Conservation (phyloP, 78 protist species). For the Protostelium mycophagum region DNA sequence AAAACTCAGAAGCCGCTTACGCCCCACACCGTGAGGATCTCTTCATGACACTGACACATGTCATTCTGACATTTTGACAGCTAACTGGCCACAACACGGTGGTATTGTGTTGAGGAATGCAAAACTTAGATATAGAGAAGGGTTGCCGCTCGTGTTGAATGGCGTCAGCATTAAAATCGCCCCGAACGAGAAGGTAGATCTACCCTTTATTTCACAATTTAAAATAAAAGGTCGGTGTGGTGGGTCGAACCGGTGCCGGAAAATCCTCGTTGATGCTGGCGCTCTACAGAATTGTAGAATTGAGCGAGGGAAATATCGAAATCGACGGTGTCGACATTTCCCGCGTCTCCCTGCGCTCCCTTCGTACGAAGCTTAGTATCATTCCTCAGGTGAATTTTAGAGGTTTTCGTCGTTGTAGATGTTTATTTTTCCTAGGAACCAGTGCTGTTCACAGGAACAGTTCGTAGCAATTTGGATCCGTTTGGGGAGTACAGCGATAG, state of each 20-base stretch:
- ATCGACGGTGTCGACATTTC: constrained; percentile 65
- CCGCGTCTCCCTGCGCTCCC: constrained; percentile 36
- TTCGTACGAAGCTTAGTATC: constrained; percentile 66
- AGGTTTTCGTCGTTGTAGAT: not conserved
- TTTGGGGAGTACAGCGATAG: constrained; percentile 52
- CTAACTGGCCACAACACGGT: constrained; percentile 61
- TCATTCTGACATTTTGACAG: no score
- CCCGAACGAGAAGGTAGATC: constrained; percentile 51
- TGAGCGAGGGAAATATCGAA: constrained; percentile 47
- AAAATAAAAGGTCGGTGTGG: constrained; percentile 71
- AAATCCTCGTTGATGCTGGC: constrained; percentile 75
- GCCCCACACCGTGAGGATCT: not conserved
- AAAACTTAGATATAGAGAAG: constrained; percentile 69
- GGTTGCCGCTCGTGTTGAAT: constrained; percentile 59
- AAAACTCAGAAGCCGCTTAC: not conserved
- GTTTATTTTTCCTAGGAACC: constrained; percentile 35
- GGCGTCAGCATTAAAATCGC: constrained; percentile 48
- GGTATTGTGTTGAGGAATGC: constrained; percentile 30
- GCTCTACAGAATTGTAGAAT: constrained; percentile 80
- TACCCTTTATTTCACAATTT: not conserved
- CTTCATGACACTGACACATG: no score
- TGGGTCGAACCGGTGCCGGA: constrained; percentile 97
- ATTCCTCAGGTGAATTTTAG: constrained; percentile 77
- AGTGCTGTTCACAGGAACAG: constrained; percentile 72
- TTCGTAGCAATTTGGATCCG: constrained; percentile 87